Base-by-base conservation (phyloP, 2,329 filamentous ascomycete species). In the Balansia obtecta region DNA sequence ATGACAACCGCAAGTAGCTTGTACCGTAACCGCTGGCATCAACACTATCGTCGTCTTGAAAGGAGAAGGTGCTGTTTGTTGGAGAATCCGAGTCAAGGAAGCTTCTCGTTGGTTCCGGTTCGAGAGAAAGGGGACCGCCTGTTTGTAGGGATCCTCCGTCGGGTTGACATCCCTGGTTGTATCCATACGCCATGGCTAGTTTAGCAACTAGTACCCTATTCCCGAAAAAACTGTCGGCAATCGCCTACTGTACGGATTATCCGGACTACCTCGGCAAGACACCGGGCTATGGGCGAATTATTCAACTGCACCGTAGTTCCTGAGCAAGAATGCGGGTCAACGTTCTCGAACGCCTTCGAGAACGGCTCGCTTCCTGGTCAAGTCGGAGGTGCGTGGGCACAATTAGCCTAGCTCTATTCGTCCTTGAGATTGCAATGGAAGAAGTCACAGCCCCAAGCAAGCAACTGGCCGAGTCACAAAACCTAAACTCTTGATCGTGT, bases 21-120 rank as follows among this genome's bases (percentile, higher is more conserved):
- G 48, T 34, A 39, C 49, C 41, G 46, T 44, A 34, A 22, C 37
- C 45, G 34, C 46, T 27, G 34, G 20, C 16, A 39, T 39, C 32
- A 12, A 34, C 20, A 18, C 16, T 18, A 13, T 42, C 49, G 47
- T 38, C n/a, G 40, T 38, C 18, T 12, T 30, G 15, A 12, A 41
- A 20, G 12, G 42, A 48, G 40, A 46, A 38, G 2, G 34, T 43
- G 37, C 30, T 49, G 32, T 13, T 33, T 2, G 52, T 41, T 20
- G 50, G 51, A 44, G 48, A 45, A n/a, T 49, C 50, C 30, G 52
- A 50, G 45, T 54, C 42, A 27, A 55, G 45, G 47, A 56, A 56
- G 34, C 50, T 54, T 45, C 49, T 53, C 51, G 53, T 55, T 18
- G 49, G 48, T 40, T 48, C 42, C 12, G 33, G 20, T 32, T n/a